Evolutionary conservation across 768 basidiomycete species (phyloP), one percentile per base, ranked within the genome.

Genomic region (Hypholoma fasciculare): DNA sequence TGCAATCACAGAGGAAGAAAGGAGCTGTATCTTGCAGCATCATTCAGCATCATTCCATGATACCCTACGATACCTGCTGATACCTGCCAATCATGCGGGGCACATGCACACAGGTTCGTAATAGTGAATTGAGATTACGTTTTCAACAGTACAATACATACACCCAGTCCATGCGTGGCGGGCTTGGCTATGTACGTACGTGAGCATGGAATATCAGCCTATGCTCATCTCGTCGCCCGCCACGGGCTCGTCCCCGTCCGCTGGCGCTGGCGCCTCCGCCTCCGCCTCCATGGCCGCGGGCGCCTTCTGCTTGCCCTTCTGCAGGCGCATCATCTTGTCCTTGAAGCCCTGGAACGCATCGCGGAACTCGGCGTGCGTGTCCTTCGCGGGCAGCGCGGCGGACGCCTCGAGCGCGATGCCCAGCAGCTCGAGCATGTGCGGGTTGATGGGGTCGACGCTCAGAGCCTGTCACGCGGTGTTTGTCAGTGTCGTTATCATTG

Each of bases 371-470:
- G 58, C 34, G 26, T 69, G 57, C 23, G 54, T 59, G 20, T 67
- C 59, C 14, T 65, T 63, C 36, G 62, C 37, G 27, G 63, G 53
- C 11, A 55, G 58, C 39, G 56, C 54, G 23, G 66, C 60, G 7
- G 71, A 72, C n/a, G 69, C 57, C 52, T 94, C 91, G 17, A 95
- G 81, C 2, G 92, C 92, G 54, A 90, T 80, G 62, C 92, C 91
- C 40, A 95, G 80, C 55, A 94, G 75, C 64, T 94, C 93, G 44
- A 93, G 80, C 30, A 91, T 79, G 68, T 92, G 88, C 4, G 85
- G 79, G 64, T 95, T 94, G 58, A 92, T 88, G 8, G 91, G 92
- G 65, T 93, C 89, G 60, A 94, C 78, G 65, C 89, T 89, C 50
- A 95, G 74, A 0, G 91, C 87, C 88, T 91, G 63, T 49, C 23